Percentiles rank a stretch among this genome's conserved stretches.
Evolutionary conservation across 1,139 yeast species (phyloP).

Genomic region (Saccharomyces hybrid): DNA sequence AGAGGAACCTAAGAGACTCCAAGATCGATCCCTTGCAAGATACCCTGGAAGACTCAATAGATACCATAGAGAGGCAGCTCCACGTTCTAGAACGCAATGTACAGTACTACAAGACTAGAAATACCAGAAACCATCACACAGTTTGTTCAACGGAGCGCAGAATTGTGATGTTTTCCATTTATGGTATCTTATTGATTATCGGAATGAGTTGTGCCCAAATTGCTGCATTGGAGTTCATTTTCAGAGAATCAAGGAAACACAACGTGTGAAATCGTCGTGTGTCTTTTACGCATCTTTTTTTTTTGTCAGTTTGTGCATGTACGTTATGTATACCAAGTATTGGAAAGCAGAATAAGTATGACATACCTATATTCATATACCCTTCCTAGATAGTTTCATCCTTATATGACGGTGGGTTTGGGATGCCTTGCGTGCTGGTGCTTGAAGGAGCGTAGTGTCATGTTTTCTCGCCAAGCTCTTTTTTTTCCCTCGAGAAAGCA

Average conservation of each 20-base stretch:
- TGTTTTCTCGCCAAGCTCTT: neutral
- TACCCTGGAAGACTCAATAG: conserved; percentile 48
- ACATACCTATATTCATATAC: neutral
- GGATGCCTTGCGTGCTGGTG: neutral
- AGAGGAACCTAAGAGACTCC: conserved; percentile 11
- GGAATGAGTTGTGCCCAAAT: conserved; percentile 84
- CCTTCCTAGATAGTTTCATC: neutral
- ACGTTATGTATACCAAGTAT: neutral
- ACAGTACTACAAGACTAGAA: conserved; percentile 86
- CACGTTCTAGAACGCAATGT: conserved; percentile 56
- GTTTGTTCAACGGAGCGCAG: conserved; percentile 84
- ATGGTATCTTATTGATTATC: conserved; percentile 74
- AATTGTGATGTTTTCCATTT: conserved; percentile 73
- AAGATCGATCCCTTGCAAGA: conserved; percentile 39
- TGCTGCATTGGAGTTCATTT: conserved; percentile 74
- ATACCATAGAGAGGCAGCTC: conserved; percentile 60
- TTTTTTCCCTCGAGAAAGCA: neutral
- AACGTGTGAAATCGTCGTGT: conserved; percentile 42
- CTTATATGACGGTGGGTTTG: neutral
- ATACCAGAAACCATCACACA: conserved; percentile 83
- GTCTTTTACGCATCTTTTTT: neutral
- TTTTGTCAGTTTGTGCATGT: neutral
- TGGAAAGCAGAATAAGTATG: conserved; percentile 9
- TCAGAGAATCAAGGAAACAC: conserved; percentile 77
- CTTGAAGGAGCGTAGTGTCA: neutral